Evolutionary conservation across 345 rosid genomes (phyloP).

Genomic region (Corchorus olitorius): DNA sequence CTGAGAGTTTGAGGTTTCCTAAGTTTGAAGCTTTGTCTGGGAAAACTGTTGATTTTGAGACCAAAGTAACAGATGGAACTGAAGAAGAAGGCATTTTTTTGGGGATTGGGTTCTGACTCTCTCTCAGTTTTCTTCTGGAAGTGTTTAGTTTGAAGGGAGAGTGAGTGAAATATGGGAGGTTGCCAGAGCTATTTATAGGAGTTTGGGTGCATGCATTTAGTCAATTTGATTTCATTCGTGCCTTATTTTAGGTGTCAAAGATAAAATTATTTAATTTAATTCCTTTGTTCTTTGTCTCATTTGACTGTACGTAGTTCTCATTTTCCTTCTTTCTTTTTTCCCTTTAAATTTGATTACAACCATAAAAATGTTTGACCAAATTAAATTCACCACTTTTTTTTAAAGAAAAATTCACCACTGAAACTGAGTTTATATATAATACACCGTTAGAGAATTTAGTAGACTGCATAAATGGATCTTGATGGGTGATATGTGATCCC

Average conservation of each 20-base stretch:
- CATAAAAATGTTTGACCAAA: too few species aligned
- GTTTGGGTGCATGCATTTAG: constrained; percentile 52
- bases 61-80: constrained; percentile 32
- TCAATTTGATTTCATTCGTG: background rate
- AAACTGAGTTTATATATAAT: too few species aligned
- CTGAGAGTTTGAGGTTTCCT: constrained; percentile 77
- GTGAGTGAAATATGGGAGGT: constrained; percentile 22
- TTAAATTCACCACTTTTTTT: too few species aligned
- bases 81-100: constrained; percentile 47
- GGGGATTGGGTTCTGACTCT: background rate
- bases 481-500: too few species aligned
- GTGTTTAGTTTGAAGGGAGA: background rate
- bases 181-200: constrained; percentile 45
- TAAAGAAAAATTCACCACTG: too few species aligned
- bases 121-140: background rate
- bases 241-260: background rate
- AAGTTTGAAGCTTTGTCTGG: constrained; percentile 58
- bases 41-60: constrained; percentile 54
- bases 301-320: too few species aligned
- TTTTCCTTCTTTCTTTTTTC: too few species aligned
- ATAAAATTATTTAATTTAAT: background rate
- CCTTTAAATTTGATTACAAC: too few species aligned
- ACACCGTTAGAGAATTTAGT: too few species aligned
- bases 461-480: too few species aligned
- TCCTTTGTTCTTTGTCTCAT: too few species aligned